A percentile compares a stretch with the other conserved stretches of the same genome.
Conservation (phyloP, 2,329 filamentous ascomycete species). For the Orbilia oligospora region DNA sequence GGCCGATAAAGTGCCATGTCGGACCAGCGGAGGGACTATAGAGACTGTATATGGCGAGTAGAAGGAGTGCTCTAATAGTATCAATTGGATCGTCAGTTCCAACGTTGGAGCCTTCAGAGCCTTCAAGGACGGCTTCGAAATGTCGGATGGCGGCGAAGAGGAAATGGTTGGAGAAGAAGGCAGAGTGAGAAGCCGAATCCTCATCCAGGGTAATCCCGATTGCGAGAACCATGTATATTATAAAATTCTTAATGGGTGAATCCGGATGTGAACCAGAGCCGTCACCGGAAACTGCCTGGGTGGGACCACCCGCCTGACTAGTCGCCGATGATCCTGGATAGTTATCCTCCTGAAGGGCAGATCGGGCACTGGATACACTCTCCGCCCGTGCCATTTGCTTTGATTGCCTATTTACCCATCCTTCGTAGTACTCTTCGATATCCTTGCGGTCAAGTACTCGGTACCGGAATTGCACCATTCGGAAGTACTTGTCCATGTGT, state of each 20-base stretch:
- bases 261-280: slow-evolving; percentile 45
- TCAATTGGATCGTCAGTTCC: slow-evolving; percentile 59
- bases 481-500: slow-evolving; percentile 61
- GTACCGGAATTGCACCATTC: slow-evolving; percentile 60
- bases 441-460: slow-evolving; percentile 57
- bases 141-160: slow-evolving; percentile 59
- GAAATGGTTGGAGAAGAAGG: slow-evolving; percentile 59
- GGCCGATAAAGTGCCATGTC: slow-evolving; percentile 60
- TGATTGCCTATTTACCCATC: slow-evolving; percentile 56
- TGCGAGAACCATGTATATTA: slow-evolving; percentile 60
- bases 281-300: slow-evolving; percentile 33
- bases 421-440: slow-evolving; percentile 57
- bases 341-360: slow-evolving; percentile 49
- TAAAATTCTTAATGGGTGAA: slow-evolving; percentile 60
- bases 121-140: slow-evolving; percentile 58
- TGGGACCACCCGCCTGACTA: slow-evolving; percentile 34
- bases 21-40: slow-evolving; percentile 58
- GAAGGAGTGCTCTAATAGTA: slow-evolving; percentile 54
- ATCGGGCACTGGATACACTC: slow-evolving; percentile 45
- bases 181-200: slow-evolving; percentile 54
- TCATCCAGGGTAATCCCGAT: slow-evolving; percentile 59
- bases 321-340: slow-evolving; percentile 31
- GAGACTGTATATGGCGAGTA: slow-evolving; percentile 58
- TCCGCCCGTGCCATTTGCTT: slow-evolving; percentile 52
- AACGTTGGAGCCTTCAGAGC: slow-evolving; percentile 56